phyloP scores from a whole-genome alignment of 1,284 basidiomycete species.

The Wallemia hederae region DNA sequence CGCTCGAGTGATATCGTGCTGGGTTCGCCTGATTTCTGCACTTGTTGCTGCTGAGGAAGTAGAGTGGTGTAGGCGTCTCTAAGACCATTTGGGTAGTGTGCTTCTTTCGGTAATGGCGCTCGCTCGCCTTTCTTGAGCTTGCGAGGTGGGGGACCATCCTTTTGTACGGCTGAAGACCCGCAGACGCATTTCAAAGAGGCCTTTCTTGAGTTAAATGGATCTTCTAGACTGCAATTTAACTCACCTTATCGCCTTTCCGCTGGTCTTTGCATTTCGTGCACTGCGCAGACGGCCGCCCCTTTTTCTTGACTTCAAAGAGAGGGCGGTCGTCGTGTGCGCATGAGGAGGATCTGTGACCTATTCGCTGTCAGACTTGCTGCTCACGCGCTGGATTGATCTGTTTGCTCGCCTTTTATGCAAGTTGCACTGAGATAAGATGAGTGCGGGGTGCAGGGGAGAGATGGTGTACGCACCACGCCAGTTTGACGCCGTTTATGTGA shows the following conservation, averaged over 20 bases:
- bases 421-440: slow-evolving; percentile 29
- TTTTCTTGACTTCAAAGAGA: slow-evolving; percentile 51
- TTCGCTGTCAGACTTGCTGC: background rate
- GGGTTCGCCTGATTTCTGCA: background rate
- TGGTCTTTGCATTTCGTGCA: slow-evolving; percentile 45
- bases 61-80: background rate
- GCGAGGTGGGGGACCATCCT: background rate
- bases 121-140: background rate
- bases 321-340: slow-evolving; percentile 47
- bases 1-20: slow-evolving; percentile 3
- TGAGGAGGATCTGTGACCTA: slow-evolving; percentile 33
- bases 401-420: slow-evolving; percentile 32
- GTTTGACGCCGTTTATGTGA: background rate
- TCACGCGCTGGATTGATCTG: too few species aligned
- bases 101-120: background rate
- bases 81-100: background rate
- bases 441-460: background rate
- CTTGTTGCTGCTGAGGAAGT: background rate
- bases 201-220: background rate
- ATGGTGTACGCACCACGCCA: background rate
- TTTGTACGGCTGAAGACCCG: background rate
- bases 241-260: slow-evolving; percentile 28
- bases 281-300: slow-evolving; percentile 42
- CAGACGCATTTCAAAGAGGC: background rate
- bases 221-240: background rate